phyloP scores from a whole-genome alignment of 2,329 filamentous ascomycete genomes.

The Celoporthe dispersa region DNA sequence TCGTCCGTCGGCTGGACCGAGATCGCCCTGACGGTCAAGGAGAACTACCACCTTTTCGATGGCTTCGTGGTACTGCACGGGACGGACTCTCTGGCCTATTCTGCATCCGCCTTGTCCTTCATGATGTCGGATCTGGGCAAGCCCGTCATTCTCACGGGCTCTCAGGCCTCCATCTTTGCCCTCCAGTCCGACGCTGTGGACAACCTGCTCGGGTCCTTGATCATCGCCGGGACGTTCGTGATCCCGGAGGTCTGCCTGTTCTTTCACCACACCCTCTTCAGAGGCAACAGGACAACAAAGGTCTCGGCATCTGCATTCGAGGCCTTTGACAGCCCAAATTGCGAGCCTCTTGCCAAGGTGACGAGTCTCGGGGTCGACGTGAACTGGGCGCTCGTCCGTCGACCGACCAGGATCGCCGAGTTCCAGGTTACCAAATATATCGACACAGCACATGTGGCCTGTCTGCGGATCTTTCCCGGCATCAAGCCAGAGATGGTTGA shows the following conservation, averaged over 20 bases:
- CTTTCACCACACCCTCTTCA: constrained; percentile 89
- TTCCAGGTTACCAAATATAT: constrained; percentile 76
- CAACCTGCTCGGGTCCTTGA: constrained; percentile 85
- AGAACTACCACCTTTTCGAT: constrained; percentile 88
- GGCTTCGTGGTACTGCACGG: constrained; percentile 91
- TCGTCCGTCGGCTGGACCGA: constrained; percentile 84
- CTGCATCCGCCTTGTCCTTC: constrained; percentile 87
- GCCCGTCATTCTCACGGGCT: constrained; percentile 84
- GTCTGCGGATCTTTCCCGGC: constrained; percentile 86
- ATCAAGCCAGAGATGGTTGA: constrained; percentile 95
- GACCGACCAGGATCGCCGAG: constrained; percentile 73
- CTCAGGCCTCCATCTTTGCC: constrained; percentile 84
- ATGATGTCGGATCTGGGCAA: constrained; percentile 92
- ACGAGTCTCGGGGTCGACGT: constrained; percentile 81
- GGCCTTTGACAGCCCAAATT: constrained; percentile 88
- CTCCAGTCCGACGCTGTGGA: constrained; percentile 90
- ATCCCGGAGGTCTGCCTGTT: constrained; percentile 93
- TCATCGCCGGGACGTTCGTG: constrained; percentile 89
- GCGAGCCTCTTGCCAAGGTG: constrained; percentile 78
- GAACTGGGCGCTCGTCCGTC: constrained; percentile 76
- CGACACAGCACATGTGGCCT: constrained; percentile 87
- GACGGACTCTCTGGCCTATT: constrained; percentile 88
- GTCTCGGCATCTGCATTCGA: constrained; percentile 84
- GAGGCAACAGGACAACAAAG: constrained; percentile 87
- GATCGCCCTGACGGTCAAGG: constrained; percentile 77